Conservation (phyloP, 2,329 filamentous ascomycete genomes). For the Xylariaceae sp. region DNA sequence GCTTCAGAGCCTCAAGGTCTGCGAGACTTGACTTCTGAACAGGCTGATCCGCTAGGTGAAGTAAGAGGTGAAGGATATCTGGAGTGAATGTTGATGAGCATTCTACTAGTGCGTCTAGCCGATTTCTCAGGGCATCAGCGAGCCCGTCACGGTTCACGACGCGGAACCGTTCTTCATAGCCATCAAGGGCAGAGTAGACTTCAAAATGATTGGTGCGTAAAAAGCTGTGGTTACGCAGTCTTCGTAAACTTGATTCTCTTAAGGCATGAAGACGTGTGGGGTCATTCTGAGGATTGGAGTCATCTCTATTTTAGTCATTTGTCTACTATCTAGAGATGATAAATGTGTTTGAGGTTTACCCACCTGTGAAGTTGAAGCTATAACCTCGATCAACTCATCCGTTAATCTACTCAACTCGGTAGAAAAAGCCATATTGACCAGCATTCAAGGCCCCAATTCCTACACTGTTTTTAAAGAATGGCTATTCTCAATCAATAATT, state of each 20-base stretch:
- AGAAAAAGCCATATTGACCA: constrained; percentile 63
- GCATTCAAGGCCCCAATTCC: background rate
- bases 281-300: constrained; percentile 23
- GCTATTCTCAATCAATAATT: too few species aligned
- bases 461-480: constrained; percentile 6
- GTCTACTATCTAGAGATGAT: background rate
- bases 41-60: constrained; percentile 79
- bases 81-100: constrained; percentile 63
- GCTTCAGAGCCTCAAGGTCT: constrained; percentile 54
- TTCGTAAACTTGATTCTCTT: constrained; percentile 48
- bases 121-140: constrained; percentile 61
- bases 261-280: constrained; percentile 38
- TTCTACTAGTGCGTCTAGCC: constrained; percentile 56
- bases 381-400: constrained; percentile 65
- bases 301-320: constrained; percentile 1
- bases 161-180: constrained; percentile 81
- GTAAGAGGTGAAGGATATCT: constrained; percentile 72
- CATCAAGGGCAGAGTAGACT: constrained; percentile 59
- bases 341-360: too few species aligned
- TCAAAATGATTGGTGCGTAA: constrained; percentile 73
- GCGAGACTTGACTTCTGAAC: constrained; percentile 63
- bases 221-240: constrained; percentile 52
- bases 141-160: constrained; percentile 75
- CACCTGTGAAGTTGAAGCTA: constrained; percentile 55
- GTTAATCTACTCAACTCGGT: constrained; percentile 61